Percentiles rank a stretch among this genome's conserved stretches.
Conservation (phyloP, 2,329 filamentous ascomycete genomes). For the Colletotrichum sansevieriae region DNA sequence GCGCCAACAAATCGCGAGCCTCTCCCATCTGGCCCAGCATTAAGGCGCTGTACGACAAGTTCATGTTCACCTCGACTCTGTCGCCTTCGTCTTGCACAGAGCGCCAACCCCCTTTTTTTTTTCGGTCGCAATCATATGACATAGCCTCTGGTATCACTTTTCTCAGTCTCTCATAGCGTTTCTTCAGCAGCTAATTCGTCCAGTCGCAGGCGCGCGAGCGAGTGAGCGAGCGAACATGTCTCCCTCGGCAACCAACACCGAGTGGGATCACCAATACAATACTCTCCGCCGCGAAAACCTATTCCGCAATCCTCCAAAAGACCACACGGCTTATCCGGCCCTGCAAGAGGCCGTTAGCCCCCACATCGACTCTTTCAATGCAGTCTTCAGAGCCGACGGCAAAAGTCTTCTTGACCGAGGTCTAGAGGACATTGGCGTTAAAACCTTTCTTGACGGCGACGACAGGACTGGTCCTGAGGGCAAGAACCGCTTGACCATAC, state of each 20-base stretch:
- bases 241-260: slow-evolving; percentile 70
- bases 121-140: slow-evolving; percentile 9
- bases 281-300: slow-evolving; percentile 88
- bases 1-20: slow-evolving; percentile 10
- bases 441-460: slow-evolving; percentile 87
- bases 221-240: slow-evolving; percentile 60
- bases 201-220: slow-evolving; percentile 19
- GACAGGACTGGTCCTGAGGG: slow-evolving; percentile 68
- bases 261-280: slow-evolving; percentile 89
- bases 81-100: slow-evolving; percentile 19
- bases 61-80: slow-evolving; percentile 18
- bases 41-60: slow-evolving; percentile 17
- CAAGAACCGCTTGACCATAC: slow-evolving; percentile 82
- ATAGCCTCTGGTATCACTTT: neutral
- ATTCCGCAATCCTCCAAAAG: slow-evolving; percentile 88
- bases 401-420: slow-evolving; percentile 75
- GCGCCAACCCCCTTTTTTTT: neutral
- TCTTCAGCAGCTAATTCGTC: slow-evolving; percentile 12
- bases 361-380: slow-evolving; percentile 96
- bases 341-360: slow-evolving; percentile 89
- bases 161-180: neutral
- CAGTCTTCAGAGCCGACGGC: slow-evolving; percentile 81
- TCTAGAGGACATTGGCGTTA: slow-evolving; percentile 89
- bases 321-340: slow-evolving; percentile 88
- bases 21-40: slow-evolving; percentile 27